Evolutionary conservation across 139 green algal species (phyloP).

Genomic region (Closterium sp.): DNA sequence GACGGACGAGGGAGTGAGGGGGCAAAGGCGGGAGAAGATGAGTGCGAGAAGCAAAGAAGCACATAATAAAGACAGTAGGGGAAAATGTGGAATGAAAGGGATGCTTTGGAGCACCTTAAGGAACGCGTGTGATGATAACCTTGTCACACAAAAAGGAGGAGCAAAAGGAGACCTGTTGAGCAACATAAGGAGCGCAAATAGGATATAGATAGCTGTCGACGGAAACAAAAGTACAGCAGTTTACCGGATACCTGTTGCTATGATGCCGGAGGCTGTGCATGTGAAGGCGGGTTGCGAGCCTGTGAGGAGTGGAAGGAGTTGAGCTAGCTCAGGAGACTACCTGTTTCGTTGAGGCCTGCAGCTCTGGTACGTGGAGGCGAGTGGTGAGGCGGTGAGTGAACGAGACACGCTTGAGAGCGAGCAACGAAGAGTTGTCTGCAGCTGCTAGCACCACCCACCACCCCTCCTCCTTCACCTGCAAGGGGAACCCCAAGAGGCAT

Average conservation of each 20-base stretch:
- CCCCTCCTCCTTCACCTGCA: slow-evolving; percentile 89
- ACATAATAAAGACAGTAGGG: too few relatives aligned
- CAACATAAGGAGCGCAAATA: too few relatives aligned
- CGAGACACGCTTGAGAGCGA: slow-evolving; percentile 77
- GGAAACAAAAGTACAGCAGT: too few relatives aligned
- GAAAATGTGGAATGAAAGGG: too few relatives aligned
- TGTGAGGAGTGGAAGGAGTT: background rate
- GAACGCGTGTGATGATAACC: too few relatives aligned
- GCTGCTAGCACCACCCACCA: slow-evolving; percentile 89
- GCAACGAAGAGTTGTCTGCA: slow-evolving; percentile 64
- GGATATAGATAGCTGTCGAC: too few relatives aligned
- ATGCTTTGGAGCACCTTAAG: too few relatives aligned
- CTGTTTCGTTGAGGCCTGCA: background rate
- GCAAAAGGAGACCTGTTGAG: too few relatives aligned
- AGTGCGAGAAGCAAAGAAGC: background rate
- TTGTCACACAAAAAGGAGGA: too few relatives aligned
- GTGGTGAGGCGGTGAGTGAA: slow-evolving; percentile 54
- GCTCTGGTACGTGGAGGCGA: slow-evolving; percentile 3
- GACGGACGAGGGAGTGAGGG: background rate
- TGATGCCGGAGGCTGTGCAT: background rate
- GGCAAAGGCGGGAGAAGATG: background rate
- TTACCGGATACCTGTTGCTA: background rate
- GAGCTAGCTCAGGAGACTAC: background rate
- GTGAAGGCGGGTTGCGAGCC: background rate
- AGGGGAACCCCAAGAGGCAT: background rate